Conservation (phyloP, 1,284 basidiomycete species). For the Heimioporus retisporus region DNA sequence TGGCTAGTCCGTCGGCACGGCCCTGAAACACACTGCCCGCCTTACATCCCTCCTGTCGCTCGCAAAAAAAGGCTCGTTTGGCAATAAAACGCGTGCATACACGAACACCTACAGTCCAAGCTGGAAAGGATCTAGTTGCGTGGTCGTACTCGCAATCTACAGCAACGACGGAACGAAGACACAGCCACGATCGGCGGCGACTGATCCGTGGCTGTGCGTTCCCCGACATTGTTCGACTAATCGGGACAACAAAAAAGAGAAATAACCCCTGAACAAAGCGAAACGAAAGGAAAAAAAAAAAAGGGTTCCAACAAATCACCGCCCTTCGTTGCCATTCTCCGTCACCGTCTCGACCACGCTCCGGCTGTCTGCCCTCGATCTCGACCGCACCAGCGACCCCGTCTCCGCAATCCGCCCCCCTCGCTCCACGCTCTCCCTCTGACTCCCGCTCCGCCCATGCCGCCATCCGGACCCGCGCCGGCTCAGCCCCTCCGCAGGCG, state of each 20-base stretch:
- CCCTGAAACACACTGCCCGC: slow-evolving; percentile 15
- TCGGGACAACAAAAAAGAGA: neutral
- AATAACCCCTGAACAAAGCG: neutral
- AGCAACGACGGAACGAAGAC: neutral
- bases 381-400: slow-evolving; percentile 55
- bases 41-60: neutral
- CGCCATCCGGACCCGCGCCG: slow-evolving; percentile 53
- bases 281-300: too few species aligned
- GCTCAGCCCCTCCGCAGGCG: slow-evolving; percentile 63
- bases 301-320: neutral
- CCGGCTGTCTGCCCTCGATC: slow-evolving; percentile 55
- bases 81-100: too few species aligned
- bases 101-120: too few species aligned
- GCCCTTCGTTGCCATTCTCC: slow-evolving; percentile 5
- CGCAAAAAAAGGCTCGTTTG: neutral
- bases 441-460: too few species aligned
- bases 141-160: too few species aligned
- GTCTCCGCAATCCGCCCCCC: slow-evolving; percentile 27
- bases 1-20: slow-evolving; percentile 7
- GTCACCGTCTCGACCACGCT: slow-evolving; percentile 25
- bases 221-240: neutral
- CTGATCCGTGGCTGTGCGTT: neutral
- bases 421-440: too few species aligned
- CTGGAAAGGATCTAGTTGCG: too few species aligned
- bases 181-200: neutral